phyloP scores from a whole-genome alignment of 1,139 yeast species.

The Zygosaccharomyces sapae region DNA sequence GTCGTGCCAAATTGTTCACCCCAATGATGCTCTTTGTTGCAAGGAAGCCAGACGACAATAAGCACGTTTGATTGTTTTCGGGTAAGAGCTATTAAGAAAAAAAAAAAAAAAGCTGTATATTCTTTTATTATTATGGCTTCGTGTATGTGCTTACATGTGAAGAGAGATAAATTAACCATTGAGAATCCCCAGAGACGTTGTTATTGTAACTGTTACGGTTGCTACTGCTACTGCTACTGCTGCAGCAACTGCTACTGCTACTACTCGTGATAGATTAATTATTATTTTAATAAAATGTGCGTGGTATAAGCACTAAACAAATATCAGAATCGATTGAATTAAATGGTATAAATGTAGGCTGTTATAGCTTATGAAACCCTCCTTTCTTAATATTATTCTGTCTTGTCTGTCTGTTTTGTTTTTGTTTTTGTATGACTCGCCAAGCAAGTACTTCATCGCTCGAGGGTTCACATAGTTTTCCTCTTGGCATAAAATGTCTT shows the following conservation, averaged over 20 bases:
- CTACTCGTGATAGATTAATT: not conserved
- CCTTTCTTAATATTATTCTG: not conserved
- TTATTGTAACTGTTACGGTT: not conserved
- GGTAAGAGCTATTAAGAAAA: slow-evolving; percentile 3
- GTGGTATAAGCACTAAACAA: no score
- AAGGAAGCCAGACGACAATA: slow-evolving; percentile 56
- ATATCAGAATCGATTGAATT: no score
- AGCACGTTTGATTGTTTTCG: slow-evolving; percentile 1
- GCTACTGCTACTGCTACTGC: not conserved
- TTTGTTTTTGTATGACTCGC: not conserved
- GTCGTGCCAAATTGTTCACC: slow-evolving; percentile 79
- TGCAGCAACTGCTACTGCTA: not conserved
- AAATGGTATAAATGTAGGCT: not conserved
- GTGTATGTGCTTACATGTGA: not conserved
- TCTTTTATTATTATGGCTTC: slow-evolving; percentile 2
- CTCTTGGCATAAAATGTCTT: not conserved
- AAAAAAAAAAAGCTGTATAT: slow-evolving; percentile 1
- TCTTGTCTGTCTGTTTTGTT: not conserved
- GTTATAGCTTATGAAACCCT: not conserved
- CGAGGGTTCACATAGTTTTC: not conserved
- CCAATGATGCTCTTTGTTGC: slow-evolving; percentile 94
- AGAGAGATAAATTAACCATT: not conserved
- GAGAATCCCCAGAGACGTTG: not conserved
- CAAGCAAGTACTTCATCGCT: not conserved
- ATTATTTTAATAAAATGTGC: no score